Base-by-base conservation (phyloP, 2,329 filamentous ascomycete species). In the Penicillium polonicum region DNA sequence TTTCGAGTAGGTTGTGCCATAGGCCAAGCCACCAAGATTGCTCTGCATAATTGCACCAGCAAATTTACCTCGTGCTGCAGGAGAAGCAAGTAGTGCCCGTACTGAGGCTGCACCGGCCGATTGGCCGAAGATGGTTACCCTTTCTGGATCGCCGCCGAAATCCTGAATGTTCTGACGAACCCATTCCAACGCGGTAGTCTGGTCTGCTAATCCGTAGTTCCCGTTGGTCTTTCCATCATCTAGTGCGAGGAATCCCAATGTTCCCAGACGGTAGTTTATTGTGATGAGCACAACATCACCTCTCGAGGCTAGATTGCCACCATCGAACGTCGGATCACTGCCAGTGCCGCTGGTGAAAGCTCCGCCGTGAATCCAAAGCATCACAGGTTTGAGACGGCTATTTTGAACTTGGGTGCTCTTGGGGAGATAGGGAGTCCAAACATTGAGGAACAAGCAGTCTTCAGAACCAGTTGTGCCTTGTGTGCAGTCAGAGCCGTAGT, bases 251-350 rank as follows among this genome's bases (percentile, higher is more conserved):
- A 85, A 87, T 0, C 85, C 85, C 0, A 87, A 74, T 0, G 82
- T 84, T 0, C 77, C 78, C 4, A 86, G 71, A 9, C 85, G 81
- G 68, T 87, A 87, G 72, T 87, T 86, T 73, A 86, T 82, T 8
- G 72, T 72, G 5, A 87, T 84, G 3, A 85, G 78, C 0, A 87
- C 82, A 19, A 86, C 78, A 59, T 86, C 84, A 23, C 83, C 83
- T 48, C 83, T 78, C 3, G 82, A 84, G 0, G 81, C 84, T 3
- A 86, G 72, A 60, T 84, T 83, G 3, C 81, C 81, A 21, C 83
- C 82, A 59, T 87, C 84, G 10, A 67, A 67, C 1, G 68, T 69
- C 10, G 70, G 61, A 48, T 72, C 69, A 7, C 71, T 65, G 3
- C 70, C 76, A 53, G 66, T 74, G 1, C 84, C 83, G 8, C 77